phyloP scores from a whole-genome alignment of 768 basidiomycete genomes.

The Phanerodontia chrysosporium region DNA sequence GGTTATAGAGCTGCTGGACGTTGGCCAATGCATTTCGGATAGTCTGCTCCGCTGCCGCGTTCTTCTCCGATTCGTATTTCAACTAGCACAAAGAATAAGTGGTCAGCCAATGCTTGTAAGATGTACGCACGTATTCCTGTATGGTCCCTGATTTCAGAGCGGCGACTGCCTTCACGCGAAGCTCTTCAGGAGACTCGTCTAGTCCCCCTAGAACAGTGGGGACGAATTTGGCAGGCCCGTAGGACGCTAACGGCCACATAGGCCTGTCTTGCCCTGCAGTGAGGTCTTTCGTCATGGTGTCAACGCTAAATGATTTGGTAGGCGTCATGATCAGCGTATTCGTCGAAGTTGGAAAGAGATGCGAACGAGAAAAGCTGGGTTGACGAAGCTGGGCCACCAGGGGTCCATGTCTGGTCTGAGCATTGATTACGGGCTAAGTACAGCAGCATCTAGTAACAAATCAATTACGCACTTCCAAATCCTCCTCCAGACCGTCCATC shows the following conservation, averaged over 20 bases:
- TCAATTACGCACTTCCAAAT: slow-evolving; percentile 49
- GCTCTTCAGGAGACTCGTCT: slow-evolving; percentile 77
- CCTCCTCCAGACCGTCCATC: slow-evolving; percentile 30
- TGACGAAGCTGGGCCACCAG: slow-evolving; percentile 6
- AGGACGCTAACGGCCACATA: slow-evolving; percentile 74
- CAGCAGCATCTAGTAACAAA: slow-evolving; percentile 1
- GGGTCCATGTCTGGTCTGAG: slow-evolving; percentile 22
- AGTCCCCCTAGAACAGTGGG: slow-evolving; percentile 57
- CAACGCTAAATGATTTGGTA: slow-evolving; percentile 31
- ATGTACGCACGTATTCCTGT: slow-evolving; percentile 62
- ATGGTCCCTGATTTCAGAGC: slow-evolving; percentile 51
- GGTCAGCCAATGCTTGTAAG: neutral
- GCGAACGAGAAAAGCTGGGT: slow-evolving; percentile 24
- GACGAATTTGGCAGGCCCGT: slow-evolving; percentile 73
- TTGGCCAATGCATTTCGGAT: slow-evolving; percentile 34
- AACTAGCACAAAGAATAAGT: slow-evolving; percentile 26
- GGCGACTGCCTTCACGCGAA: slow-evolving; percentile 58
- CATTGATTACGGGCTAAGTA: neutral
- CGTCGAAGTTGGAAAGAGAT: neutral
- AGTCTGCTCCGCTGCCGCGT: slow-evolving; percentile 46
- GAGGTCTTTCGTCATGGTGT: slow-evolving; percentile 63
- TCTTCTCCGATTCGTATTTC: slow-evolving; percentile 57
- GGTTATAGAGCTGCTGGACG: slow-evolving; percentile 44
- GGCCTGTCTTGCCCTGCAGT: slow-evolving; percentile 58
- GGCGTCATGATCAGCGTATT: neutral